These are phyloP conservation scores for Fraxinus velutina DNA, from an alignment of 305 asterid genomes.

Conservation along the genomic window DNA sequence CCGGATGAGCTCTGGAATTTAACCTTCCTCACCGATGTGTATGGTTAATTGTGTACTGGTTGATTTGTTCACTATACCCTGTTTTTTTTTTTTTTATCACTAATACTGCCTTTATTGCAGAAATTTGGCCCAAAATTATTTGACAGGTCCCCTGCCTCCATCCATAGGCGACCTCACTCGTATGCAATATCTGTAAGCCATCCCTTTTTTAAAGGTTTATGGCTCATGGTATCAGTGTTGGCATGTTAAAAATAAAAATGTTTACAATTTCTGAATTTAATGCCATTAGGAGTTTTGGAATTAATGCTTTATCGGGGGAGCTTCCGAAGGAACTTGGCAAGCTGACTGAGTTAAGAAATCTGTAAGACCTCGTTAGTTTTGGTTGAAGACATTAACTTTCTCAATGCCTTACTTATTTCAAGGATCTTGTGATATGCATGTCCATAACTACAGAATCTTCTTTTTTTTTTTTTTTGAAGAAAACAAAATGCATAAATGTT, in stretches of 20 bases:
- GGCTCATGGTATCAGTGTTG: background rate
- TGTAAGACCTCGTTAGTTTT: slow-evolving; percentile 39
- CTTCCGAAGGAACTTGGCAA: slow-evolving; percentile 71
- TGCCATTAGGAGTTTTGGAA: slow-evolving; percentile 48
- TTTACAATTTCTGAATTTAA: background rate
- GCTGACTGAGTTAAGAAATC: slow-evolving; percentile 51
- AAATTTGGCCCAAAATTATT: slow-evolving; percentile 41
- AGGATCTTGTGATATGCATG: background rate
- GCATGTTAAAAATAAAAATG: background rate
- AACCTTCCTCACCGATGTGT: slow-evolving; percentile 53
- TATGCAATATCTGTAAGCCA: slow-evolving; percentile 53
- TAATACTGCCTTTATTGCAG: slow-evolving; percentile 28
- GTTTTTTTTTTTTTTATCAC: background rate
- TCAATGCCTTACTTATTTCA: background rate
- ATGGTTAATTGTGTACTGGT: slow-evolving; percentile 17
- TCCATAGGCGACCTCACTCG: slow-evolving; percentile 42
- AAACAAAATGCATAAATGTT: background rate
- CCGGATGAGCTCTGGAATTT: slow-evolving; percentile 66
- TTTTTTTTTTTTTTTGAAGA: background rate
- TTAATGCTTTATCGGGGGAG: slow-evolving; percentile 65
- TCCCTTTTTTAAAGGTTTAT: background rate
- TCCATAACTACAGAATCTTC: background rate
- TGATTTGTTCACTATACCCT: background rate
- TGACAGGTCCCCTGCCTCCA: slow-evolving; percentile 51
- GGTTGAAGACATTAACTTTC: background rate